Conservation (phyloP, 2,329 filamentous ascomycete genomes). For the Cladobotryum protrusum region DNA sequence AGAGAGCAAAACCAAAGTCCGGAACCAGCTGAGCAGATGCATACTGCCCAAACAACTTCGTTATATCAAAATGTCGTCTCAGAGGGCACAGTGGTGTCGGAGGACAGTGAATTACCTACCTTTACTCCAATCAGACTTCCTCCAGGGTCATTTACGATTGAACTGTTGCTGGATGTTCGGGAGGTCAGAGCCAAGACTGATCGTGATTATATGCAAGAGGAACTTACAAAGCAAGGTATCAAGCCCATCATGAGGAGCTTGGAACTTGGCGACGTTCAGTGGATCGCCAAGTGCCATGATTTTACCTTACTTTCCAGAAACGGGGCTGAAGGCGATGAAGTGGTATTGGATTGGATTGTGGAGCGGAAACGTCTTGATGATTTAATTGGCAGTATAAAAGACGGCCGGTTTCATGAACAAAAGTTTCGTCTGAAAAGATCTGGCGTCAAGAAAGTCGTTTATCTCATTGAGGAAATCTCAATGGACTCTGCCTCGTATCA, state of each 20-base stretch:
- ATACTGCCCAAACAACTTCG: background rate
- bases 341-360: slow-evolving; percentile 74
- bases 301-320: slow-evolving; percentile 46
- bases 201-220: slow-evolving; percentile 69
- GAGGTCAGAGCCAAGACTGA: slow-evolving; percentile 69
- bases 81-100: slow-evolving; percentile 27
- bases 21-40: background rate
- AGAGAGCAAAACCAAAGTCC: background rate
- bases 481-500: slow-evolving; percentile 48
- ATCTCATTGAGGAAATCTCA: slow-evolving; percentile 68
- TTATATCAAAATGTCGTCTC: slow-evolving; percentile 36
- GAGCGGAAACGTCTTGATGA: slow-evolving; percentile 79
- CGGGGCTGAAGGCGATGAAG: slow-evolving; percentile 59
- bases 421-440: slow-evolving; percentile 71
- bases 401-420: slow-evolving; percentile 76
- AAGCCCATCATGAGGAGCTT: slow-evolving; percentile 61
- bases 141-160: slow-evolving; percentile 62
- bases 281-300: slow-evolving; percentile 69
- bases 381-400: slow-evolving; percentile 72
- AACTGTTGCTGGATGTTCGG: slow-evolving; percentile 67
- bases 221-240: slow-evolving; percentile 61
- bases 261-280: slow-evolving; percentile 69
- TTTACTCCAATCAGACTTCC: slow-evolving; percentile 57
- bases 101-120: slow-evolving; percentile 31
- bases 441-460: slow-evolving; percentile 70